Conservation (phyloP, 2,329 filamentous ascomycete genomes). For the Beauveria sp. region DNA sequence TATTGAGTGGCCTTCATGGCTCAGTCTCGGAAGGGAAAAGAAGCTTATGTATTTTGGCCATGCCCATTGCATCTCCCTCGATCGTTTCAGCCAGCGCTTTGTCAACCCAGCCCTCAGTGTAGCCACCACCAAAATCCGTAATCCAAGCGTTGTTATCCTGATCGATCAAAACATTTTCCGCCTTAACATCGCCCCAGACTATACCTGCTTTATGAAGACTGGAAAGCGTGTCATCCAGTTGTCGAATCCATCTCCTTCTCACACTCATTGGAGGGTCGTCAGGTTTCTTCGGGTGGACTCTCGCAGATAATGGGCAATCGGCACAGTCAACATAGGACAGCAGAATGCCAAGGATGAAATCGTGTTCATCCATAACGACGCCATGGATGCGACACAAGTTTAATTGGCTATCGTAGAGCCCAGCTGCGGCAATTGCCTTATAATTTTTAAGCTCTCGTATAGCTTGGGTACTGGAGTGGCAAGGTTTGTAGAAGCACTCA, state of each 20-base stretch:
- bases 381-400: constrained; percentile 16
- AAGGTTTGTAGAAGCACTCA: constrained; percentile 18
- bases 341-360: constrained; percentile 14
- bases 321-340: constrained; percentile 12
- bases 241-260: constrained; percentile 14
- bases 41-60: too few species aligned
- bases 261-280: constrained; percentile 11
- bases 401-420: constrained; percentile 6
- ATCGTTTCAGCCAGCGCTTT: background rate
- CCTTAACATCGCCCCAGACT: background rate
- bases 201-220: constrained; percentile 18
- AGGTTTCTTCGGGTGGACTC: background rate
- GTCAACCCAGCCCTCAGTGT: constrained; percentile 20
- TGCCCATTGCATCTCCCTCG: background rate
- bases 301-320: background rate
- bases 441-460: constrained; percentile 14
- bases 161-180: constrained; percentile 23
- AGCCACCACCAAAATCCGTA: constrained; percentile 24
- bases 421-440: constrained; percentile 12
- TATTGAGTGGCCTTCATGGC: too few species aligned
- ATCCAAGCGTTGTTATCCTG: constrained; percentile 21
- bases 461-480: constrained; percentile 10
- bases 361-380: constrained; percentile 13
- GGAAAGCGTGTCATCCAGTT: constrained; percentile 12
- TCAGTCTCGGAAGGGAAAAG: too few species aligned